Percentiles rank a stretch among this genome's conserved stretches.
Conservation (phyloP, 129 eudicot species). For the Flaveria sonorensis region DNA sequence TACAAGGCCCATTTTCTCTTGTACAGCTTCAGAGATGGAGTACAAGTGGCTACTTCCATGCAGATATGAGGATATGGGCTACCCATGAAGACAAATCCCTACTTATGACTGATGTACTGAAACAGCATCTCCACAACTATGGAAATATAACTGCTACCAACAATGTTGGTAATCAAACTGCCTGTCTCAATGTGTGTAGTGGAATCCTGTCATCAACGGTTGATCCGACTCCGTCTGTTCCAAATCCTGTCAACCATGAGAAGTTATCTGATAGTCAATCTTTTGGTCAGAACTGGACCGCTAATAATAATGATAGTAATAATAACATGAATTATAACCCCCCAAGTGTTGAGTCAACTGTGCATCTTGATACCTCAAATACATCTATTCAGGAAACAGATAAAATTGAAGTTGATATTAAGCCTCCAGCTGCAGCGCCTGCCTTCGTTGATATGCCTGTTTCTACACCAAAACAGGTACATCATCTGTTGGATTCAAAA, state of each 20-base stretch:
- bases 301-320: slow-evolving; percentile 24
- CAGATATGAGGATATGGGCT: slow-evolving; percentile 81
- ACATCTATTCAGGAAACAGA: background rate
- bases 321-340: slow-evolving; percentile 39
- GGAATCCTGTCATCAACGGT: slow-evolving; percentile 29
- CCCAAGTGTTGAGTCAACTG: slow-evolving; percentile 30
- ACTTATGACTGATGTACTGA: slow-evolving; percentile 68
- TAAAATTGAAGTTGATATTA: slow-evolving; percentile 13
- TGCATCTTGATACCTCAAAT: slow-evolving; percentile 4
- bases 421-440: slow-evolving; percentile 28
- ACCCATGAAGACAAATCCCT: slow-evolving; percentile 55
- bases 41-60: slow-evolving; percentile 77
- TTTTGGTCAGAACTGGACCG: slow-evolving; percentile 47
- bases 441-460: slow-evolving; percentile 47
- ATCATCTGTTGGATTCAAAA: slow-evolving; percentile 36
- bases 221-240: slow-evolving; percentile 9
- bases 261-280: slow-evolving; percentile 47
- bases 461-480: slow-evolving; percentile 47
- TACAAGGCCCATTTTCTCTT: slow-evolving; percentile 91
- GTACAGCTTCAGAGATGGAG: slow-evolving; percentile 87
- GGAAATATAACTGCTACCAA: background rate
- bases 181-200: slow-evolving; percentile 27
- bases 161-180: slow-evolving; percentile 33
- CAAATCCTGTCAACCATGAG: slow-evolving; percentile 33
- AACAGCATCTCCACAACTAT: slow-evolving; percentile 41